Conservation (phyloP, 140 eudicot species). For the Oenanthe javanica region DNA sequence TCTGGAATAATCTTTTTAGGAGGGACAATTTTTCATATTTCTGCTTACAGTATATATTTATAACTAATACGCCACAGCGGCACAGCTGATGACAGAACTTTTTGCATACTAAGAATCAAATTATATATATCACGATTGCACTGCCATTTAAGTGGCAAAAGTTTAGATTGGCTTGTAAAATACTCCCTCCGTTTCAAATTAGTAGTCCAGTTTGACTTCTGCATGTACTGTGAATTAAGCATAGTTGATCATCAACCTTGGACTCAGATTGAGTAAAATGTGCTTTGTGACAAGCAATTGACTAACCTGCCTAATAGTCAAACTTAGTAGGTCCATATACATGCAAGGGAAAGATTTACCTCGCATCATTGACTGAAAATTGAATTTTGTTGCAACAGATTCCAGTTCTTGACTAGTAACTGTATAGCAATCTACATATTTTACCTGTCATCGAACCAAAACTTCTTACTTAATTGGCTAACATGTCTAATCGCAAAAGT, state of each 20-base stretch:
- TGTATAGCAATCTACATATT: slow-evolving; percentile 73
- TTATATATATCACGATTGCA: background rate
- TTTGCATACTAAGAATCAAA: background rate
- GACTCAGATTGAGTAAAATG: background rate
- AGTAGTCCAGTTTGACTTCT: no score
- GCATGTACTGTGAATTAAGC: background rate
- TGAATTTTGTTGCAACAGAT: slow-evolving; percentile 60
- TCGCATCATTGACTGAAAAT: slow-evolving; percentile 91
- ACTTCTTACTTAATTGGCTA: background rate
- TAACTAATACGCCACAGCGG: background rate
- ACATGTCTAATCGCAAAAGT: background rate
- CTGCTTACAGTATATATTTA: background rate
- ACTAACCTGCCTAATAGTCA: background rate
- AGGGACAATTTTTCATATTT: no score
- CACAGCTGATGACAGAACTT: background rate
- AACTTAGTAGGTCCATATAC: background rate
- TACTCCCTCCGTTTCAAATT: no score
- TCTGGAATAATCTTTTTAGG: no score
- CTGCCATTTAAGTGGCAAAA: background rate
- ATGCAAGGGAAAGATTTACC: slow-evolving; percentile 28
- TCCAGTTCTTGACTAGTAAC: slow-evolving; percentile 67
- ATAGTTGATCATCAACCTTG: background rate
- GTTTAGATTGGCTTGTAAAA: background rate
- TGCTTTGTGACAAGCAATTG: background rate
- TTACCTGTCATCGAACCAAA: slow-evolving; percentile 49